phyloP scores from a whole-genome alignment of 2,329 filamentous ascomycete genomes.

The Xylariaceae sp. region DNA sequence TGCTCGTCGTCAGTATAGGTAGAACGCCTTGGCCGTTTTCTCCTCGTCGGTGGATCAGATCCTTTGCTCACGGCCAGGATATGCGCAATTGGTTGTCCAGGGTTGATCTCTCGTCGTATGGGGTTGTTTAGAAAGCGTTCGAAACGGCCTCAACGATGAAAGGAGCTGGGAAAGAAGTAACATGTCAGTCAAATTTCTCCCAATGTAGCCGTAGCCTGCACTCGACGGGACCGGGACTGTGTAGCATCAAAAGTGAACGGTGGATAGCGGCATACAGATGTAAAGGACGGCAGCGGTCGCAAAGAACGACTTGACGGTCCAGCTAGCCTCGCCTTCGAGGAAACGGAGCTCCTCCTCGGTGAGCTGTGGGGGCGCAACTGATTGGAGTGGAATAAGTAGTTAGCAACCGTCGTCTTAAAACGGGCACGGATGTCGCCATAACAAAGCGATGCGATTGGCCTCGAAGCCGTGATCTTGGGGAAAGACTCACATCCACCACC shows the following conservation, averaged over 20 bases:
- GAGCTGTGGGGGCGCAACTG: slow-evolving; percentile 53
- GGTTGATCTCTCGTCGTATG: not conserved
- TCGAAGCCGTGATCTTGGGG: not conserved
- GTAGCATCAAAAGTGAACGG: not conserved
- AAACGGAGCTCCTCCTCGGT: slow-evolving; percentile 64
- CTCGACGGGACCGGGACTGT: not conserved
- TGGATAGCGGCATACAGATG: slow-evolving; percentile 58
- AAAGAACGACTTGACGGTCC: slow-evolving; percentile 62
- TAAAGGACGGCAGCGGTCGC: slow-evolving; percentile 65
- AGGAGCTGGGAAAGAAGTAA: slow-evolving; percentile 40
- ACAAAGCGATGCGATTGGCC: not conserved
- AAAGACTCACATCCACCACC: slow-evolving; percentile 26
- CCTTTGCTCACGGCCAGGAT: not conserved
- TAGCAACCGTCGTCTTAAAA: not conserved
- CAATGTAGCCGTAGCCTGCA: not conserved
- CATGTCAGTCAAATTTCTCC: not conserved
- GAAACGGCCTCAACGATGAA: slow-evolving; percentile 52
- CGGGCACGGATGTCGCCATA: not conserved
- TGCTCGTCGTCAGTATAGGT: not conserved
- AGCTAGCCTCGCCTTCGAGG: slow-evolving; percentile 62
- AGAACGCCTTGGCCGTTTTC: too few relatives aligned
- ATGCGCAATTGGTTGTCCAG: not conserved
- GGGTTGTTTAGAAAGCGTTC: slow-evolving; percentile 32
- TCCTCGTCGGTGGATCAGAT: not conserved
- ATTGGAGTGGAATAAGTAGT: not conserved